A percentile compares a stretch with the other conserved stretches of the same genome.
These are phyloP conservation scores for Citeromyces hawaiiensis DNA, from an alignment of 1,139 yeast species.

Conservation along the genomic window DNA sequence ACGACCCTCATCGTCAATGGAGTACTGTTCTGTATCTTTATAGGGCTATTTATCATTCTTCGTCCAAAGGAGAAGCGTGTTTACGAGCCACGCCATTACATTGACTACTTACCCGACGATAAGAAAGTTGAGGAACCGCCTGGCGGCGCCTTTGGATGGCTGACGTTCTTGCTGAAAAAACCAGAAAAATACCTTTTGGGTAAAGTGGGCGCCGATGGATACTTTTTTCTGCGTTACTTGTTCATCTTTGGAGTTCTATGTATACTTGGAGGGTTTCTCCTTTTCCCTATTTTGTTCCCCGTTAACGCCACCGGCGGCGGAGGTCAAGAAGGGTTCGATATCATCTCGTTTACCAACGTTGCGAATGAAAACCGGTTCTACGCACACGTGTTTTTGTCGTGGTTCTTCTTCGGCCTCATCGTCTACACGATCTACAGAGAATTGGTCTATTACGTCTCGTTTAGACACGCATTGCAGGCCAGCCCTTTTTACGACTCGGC, in stretches of 20 bases:
- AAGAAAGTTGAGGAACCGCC: constrained; percentile 53
- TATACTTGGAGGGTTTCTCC: constrained; percentile 24
- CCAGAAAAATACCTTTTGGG: constrained; percentile 55
- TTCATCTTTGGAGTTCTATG: constrained; percentile 28
- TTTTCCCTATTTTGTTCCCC: constrained; percentile 50
- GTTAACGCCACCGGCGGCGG: constrained; percentile 52
- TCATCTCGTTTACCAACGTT: constrained; percentile 66
- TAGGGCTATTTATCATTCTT: constrained; percentile 36
- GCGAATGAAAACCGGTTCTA: constrained; percentile 44
- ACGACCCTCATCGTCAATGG: constrained; percentile 46
- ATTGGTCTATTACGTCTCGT: constrained; percentile 62
- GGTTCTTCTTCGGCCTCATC: constrained; percentile 64
- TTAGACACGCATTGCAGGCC: constrained; percentile 70
- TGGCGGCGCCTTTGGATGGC: constrained; percentile 51
- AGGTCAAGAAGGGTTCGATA: constrained; percentile 52
- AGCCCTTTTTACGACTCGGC: constrained; percentile 68
- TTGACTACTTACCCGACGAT: constrained; percentile 43
- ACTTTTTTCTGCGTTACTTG: constrained; percentile 49
- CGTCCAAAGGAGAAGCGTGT: constrained; percentile 46
- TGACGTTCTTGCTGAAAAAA: constrained; percentile 37
- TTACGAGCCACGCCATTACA: constrained; percentile 54
- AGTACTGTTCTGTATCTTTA: constrained; percentile 36
- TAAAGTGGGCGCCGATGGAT: constrained; percentile 69
- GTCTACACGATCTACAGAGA: constrained; percentile 72
- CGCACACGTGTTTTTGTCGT: constrained; percentile 76